Conservation (phyloP, 2,329 filamentous ascomycete species). For the Aspergillus sojae region DNA sequence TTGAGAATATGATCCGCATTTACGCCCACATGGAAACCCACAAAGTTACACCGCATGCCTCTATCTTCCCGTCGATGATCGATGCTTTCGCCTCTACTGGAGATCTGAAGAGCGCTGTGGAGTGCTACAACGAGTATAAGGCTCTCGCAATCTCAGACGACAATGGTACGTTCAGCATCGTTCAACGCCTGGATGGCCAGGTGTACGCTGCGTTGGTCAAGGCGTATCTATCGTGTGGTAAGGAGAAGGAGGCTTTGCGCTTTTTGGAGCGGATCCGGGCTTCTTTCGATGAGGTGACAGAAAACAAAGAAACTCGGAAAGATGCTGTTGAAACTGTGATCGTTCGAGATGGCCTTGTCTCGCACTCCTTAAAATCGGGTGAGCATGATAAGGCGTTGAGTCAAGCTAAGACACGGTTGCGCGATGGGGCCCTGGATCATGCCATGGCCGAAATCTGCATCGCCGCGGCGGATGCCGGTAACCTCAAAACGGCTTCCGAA, state of each 20-base stretch:
- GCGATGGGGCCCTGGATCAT: constrained; percentile 59
- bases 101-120: constrained; percentile 83
- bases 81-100: constrained; percentile 82
- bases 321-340: constrained; percentile 71
- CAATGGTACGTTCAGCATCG: constrained; percentile 67
- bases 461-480: constrained; percentile 76
- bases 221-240: constrained; percentile 81
- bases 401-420: constrained; percentile 65
- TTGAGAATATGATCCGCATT: constrained; percentile 86
- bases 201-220: constrained; percentile 92
- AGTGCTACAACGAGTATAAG: constrained; percentile 95
- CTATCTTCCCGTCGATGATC: constrained; percentile 91
- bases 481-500: constrained; percentile 67
- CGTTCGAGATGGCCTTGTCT: constrained; percentile 74
- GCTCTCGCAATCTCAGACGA: constrained; percentile 83
- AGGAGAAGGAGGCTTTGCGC: constrained; percentile 76
- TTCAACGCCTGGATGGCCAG: constrained; percentile 74
- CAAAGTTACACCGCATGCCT: constrained; percentile 72
- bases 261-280: constrained; percentile 81
- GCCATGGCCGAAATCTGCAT: constrained; percentile 75
- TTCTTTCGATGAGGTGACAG: constrained; percentile 50
- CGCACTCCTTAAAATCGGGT: constrained; percentile 71
- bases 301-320: constrained; percentile 59
- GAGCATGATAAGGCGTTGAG: constrained; percentile 73
- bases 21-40: constrained; percentile 89